These are phyloP conservation scores for Stenocarpella maydis DNA, from an alignment of 2,329 filamentous ascomycete species.

Conservation along the genomic window DNA sequence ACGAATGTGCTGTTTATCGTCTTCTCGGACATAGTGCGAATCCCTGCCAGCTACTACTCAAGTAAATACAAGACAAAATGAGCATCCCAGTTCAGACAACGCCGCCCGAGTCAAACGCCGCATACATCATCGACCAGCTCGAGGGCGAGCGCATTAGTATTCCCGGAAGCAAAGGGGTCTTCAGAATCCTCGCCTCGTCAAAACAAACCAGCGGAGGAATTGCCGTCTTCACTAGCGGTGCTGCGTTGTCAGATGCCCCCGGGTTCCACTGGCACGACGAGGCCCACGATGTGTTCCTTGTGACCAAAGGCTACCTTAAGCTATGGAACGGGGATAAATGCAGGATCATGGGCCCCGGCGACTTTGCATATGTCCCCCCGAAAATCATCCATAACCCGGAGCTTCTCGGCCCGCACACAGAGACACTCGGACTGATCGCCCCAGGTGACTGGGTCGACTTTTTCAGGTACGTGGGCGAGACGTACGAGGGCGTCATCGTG, in stretches of 20 bases:
- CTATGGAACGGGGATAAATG: slow-evolving; percentile 66
- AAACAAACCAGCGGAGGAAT: slow-evolving; percentile 60
- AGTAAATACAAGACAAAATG: slow-evolving; percentile 38
- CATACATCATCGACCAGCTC: slow-evolving; percentile 56
- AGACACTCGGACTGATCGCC: slow-evolving; percentile 61
- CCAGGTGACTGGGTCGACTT: slow-evolving; percentile 69
- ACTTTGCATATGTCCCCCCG: slow-evolving; percentile 67
- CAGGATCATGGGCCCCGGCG: slow-evolving; percentile 60
- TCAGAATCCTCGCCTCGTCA: slow-evolving; percentile 59
- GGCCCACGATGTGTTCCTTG: slow-evolving; percentile 65
- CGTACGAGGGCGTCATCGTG: slow-evolving; percentile 57
- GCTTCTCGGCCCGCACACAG: slow-evolving; percentile 61
- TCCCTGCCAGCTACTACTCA: background rate
- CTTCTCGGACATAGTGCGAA: background rate
- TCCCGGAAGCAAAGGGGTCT: slow-evolving; percentile 59
- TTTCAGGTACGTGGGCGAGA: slow-evolving; percentile 64
- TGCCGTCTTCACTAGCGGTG: slow-evolving; percentile 59
- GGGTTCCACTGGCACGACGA: slow-evolving; percentile 66
- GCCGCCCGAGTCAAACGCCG: slow-evolving; percentile 49
- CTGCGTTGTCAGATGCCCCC: slow-evolving; percentile 53
- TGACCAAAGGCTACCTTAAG: slow-evolving; percentile 62
- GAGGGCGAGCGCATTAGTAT: slow-evolving; percentile 61
- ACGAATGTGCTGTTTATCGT: background rate
- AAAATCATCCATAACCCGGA: slow-evolving; percentile 64
- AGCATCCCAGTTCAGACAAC: slow-evolving; percentile 43